phyloP scores from a whole-genome alignment of 2,329 filamentous ascomycete species.

The Nemania sp. region DNA sequence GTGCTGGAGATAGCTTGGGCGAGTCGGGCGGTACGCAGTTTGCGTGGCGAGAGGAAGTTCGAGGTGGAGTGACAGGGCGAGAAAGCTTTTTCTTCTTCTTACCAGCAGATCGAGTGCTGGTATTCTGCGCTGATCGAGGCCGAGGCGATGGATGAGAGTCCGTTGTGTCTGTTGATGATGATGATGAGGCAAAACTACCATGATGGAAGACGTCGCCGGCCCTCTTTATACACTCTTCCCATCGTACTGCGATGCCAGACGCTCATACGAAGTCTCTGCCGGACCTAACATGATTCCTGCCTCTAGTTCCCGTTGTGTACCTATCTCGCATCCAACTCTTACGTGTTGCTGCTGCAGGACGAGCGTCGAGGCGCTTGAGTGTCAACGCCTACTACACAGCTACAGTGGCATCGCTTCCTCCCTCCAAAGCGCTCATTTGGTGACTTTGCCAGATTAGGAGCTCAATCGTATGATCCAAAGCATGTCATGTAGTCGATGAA shows the following conservation, averaged over 20 bases:
- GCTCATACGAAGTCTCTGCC: slow-evolving; percentile 22
- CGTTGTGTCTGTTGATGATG: slow-evolving; percentile 35
- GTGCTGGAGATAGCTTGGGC: slow-evolving; percentile 25
- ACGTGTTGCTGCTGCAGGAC: slow-evolving; percentile 27
- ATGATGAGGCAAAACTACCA: slow-evolving; percentile 29
- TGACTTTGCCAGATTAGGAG: slow-evolving; percentile 37
- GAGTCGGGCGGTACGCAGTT: slow-evolving; percentile 20
- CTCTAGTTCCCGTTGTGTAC: slow-evolving; percentile 32
- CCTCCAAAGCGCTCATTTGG: slow-evolving; percentile 24
- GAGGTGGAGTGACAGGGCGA: slow-evolving; percentile 41
- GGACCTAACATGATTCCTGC: slow-evolving; percentile 10
- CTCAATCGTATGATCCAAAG: slow-evolving; percentile 46
- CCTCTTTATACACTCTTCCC: slow-evolving; percentile 43
- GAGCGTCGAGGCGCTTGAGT: slow-evolving; percentile 27
- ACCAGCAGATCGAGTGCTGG: slow-evolving; percentile 23
- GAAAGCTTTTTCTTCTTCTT: slow-evolving; percentile 33
- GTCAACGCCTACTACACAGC: slow-evolving; percentile 23
- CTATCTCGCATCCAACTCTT: slow-evolving; percentile 28
- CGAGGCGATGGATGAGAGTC: slow-evolving; percentile 25
- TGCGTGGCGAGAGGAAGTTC: slow-evolving; percentile 43
- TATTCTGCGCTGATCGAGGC: slow-evolving; percentile 20
- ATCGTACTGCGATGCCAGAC: slow-evolving; percentile 20
- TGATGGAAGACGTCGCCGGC: slow-evolving; percentile 25
- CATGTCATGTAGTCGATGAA: slow-evolving; percentile 31
- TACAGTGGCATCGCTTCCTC: slow-evolving; percentile 24